These are phyloP conservation scores for Spergularia azorica DNA, from an alignment of 179 eudicot species.

Conservation along the genomic window DNA sequence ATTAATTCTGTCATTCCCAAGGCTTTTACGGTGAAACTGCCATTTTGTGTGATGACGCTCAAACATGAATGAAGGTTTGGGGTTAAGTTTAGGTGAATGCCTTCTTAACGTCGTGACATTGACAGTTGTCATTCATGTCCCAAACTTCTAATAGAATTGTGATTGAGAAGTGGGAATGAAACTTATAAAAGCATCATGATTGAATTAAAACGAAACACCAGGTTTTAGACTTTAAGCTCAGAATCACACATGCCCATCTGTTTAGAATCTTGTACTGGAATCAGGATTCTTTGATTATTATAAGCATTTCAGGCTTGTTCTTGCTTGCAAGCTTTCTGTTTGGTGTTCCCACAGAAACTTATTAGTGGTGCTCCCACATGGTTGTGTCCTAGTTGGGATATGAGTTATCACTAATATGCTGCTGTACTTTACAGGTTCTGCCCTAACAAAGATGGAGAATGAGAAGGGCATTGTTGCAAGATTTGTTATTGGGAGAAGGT, in stretches of 20 bases:
- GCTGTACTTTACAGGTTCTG: constrained; percentile 52
- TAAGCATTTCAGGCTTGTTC: constrained; percentile 3
- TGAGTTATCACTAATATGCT: constrained; percentile 11
- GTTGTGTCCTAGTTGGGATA: background rate
- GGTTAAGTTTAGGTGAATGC: background rate
- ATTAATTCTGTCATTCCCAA: too few relatives aligned
- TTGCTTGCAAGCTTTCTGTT: constrained; percentile 8
- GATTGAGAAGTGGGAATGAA: background rate
- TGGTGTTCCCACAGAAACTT: background rate
- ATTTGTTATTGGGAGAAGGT: constrained; percentile 97
- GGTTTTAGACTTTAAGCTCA: background rate
- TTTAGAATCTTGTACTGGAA: background rate
- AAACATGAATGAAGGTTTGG: background rate
- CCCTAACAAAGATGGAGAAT: constrained; percentile 56
- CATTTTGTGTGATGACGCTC: background rate
- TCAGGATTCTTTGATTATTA: background rate
- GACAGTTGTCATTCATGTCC: background rate
- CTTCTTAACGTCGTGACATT: background rate
- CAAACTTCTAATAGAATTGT: background rate
- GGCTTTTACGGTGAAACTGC: background rate
- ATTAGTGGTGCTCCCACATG: background rate
- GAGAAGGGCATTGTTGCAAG: constrained; percentile 86
- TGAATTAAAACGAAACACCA: background rate
- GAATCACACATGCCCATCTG: background rate
- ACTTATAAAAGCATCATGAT: background rate